Conservation (phyloP, 352 stramenopile species). For the Pythium insidiosum region DNA sequence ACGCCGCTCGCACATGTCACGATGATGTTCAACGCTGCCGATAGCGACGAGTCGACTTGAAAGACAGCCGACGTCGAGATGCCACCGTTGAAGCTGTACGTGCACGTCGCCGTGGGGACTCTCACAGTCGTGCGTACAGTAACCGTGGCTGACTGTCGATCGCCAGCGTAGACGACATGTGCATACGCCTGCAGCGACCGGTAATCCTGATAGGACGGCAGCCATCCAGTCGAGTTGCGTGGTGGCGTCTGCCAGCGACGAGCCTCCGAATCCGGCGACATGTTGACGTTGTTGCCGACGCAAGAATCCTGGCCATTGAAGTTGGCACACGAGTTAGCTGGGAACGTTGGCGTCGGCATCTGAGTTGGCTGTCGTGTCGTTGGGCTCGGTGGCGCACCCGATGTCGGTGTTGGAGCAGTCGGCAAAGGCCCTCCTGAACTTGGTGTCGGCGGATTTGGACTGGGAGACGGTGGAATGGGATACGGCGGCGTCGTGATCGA, state of each 20-base stretch:
- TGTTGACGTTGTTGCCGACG: constrained; percentile 11
- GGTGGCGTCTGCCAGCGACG: constrained; percentile 43
- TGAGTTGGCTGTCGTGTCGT: too few relatives aligned
- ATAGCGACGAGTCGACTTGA: constrained; percentile 16
- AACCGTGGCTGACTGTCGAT: constrained; percentile 26
- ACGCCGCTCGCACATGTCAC: constrained; percentile 15
- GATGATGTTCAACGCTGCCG: constrained; percentile 22
- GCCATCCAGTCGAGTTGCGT: constrained; percentile 23
- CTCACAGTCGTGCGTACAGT: constrained; percentile 27
- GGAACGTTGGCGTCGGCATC: constrained; percentile 15
- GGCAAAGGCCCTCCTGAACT: too few relatives aligned
- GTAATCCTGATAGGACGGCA: constrained; percentile 34
- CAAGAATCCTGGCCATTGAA: constrained; percentile 15
- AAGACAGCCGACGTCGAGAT: constrained; percentile 13
- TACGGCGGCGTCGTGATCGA: constrained; percentile 5
- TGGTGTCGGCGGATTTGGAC: too few relatives aligned
- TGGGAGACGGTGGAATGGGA: too few relatives aligned
- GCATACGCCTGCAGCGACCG: constrained; percentile 25
- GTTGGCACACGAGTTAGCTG: constrained; percentile 18
- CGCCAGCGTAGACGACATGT: constrained; percentile 26
- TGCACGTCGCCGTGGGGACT: constrained; percentile 14
- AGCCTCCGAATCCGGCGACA: constrained; percentile 12
- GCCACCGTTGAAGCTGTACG: constrained; percentile 30
- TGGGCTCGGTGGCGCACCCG: too few relatives aligned
- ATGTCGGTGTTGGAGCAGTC: too few relatives aligned